Base-by-base conservation (phyloP, 148 eudicot genomes). In the Cornus florida region DNA sequence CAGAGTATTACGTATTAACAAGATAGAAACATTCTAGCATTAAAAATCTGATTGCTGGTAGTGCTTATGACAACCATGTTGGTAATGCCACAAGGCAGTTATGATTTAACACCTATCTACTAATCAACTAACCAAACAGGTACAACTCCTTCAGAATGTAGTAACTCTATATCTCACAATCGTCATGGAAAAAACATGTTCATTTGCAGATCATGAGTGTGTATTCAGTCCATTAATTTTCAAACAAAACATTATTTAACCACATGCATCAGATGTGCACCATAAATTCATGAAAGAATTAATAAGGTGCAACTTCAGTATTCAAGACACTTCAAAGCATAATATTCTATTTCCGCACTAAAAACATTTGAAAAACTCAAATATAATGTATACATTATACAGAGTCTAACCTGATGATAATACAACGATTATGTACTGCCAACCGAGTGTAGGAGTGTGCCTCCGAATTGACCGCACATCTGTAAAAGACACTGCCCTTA, bases 361-460 rank as follows among this genome's bases (percentile, higher is more conserved):
- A 41, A 33, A 41, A 0, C 2, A 41, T n/a, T n/a, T 41, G 62
- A 17, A 17, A 57, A 12, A 12, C 4, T 12, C 16, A 57, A 57
- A 57, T 1, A 17, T 57, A 57, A 17, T 57, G 20, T 17, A 57
- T 57, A 57, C 5, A 57, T 57, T 60, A 78, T 28, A 74, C 3
- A n/a, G n/a, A 66, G 48, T 65, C 35, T 74, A 81, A 93, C 98
- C 98, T 76, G 97, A 92, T 81, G 94, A 88, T 82, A 91, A 69
- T 69, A 96, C 99, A 22, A 96, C 90, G 68, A 96, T 96, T 43
- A 93, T 73, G 74, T 93, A 96, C 79, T 92, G 97, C 98, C 97
- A 93, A 50, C 98, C 99, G 83, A 96, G 87, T 10, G 98, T 77
- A 8, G 98, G 99, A 84, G 92, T 88, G 85, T 96, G 98, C 80